Evolutionary conservation across 2,329 filamentous ascomycete genomes (phyloP).

Genomic region (Penicillium sp.): DNA sequence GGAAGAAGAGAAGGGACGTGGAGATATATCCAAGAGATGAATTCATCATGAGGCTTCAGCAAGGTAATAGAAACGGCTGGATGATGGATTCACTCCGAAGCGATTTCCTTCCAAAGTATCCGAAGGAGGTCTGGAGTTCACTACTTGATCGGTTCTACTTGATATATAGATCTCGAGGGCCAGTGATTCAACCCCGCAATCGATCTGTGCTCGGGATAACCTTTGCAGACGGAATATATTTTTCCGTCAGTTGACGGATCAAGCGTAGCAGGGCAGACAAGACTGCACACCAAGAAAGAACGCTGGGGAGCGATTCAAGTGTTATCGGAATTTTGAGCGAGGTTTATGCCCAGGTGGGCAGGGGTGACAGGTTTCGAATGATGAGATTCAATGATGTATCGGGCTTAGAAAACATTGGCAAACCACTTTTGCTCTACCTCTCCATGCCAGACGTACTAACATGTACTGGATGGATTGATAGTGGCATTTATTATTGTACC

Average conservation of each 20-base stretch:
- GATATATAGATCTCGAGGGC: slow-evolving; percentile 4
- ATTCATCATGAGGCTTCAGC: no score
- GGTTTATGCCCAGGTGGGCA: no score
- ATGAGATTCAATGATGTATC: no score
- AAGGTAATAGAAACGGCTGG: no score
- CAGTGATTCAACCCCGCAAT: slow-evolving; percentile 14
- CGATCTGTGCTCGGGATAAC: slow-evolving; percentile 11
- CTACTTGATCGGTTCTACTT: background rate
- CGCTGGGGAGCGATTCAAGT: background rate
- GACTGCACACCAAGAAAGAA: background rate
- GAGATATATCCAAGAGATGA: no score
- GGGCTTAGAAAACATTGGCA: no score
- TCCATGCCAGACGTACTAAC: no score
- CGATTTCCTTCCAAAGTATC: no score
- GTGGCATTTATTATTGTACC: background rate
- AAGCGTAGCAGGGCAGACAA: background rate
- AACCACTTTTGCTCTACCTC: no score
- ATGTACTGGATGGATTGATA: background rate
- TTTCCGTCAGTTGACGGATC: slow-evolving; percentile 8
- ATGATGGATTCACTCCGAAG: no score
- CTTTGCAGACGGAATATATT: slow-evolving; percentile 7
- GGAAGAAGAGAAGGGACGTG: background rate
- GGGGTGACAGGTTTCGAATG: no score
- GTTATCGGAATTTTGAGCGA: background rate
- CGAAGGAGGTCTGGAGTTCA: no score